Base-by-base conservation (phyloP, 352 stramenopile genomes). In the Pythium dissotocum region DNA sequence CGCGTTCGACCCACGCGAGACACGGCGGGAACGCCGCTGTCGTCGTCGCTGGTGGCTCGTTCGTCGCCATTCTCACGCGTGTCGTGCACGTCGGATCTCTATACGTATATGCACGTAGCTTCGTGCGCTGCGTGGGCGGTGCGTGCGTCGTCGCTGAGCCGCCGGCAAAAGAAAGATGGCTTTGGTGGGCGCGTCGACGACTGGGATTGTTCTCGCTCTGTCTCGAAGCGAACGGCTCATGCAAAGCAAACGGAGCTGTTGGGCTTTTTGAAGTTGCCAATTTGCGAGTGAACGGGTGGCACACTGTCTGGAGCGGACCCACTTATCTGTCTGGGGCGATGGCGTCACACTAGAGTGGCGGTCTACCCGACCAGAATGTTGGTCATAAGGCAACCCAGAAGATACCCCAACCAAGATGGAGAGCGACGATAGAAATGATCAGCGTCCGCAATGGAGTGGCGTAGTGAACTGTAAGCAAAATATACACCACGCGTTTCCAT, bases 1-100 rank as follows among this genome's bases (percentile, higher is more conserved):
- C 88, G 58, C 88, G 87, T 67, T 96, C 88, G 35, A 92, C 78
- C 87, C 88, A 94, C 58, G 80, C 78, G 33, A 93, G 64, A 42
- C 70, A 82, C 58, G 65, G 44, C 16, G 79, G 81, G 62, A 90
- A 88, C 48, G 57, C 65, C 14, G 42, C 13, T 26, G 40, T 18
- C 28, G 65, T 28, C 35, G 21, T 21, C 12, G 46, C 38, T 16
- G 40, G 35, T 26, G 70, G 61, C 42, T 40, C 69, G 12, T 48
- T 59, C 58, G 69, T 73, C 9, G 10, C n/a, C 44, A 52, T 52
- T 52, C 44, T 52, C 44, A 28, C 44, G 16, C 38, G 9, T 16
- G 38, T 5, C 4, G 10, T 44, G 13, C 1, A 18, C 10, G 16
- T 16, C 13, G 9, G 38, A 18, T 6, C 38, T 44, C 38, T 44